Percentiles rank a stretch among this genome's conserved stretches.
These are phyloP conservation scores for Rubia peregrina DNA, from an alignment of 305 asterid genomes.

Conservation along the genomic window DNA sequence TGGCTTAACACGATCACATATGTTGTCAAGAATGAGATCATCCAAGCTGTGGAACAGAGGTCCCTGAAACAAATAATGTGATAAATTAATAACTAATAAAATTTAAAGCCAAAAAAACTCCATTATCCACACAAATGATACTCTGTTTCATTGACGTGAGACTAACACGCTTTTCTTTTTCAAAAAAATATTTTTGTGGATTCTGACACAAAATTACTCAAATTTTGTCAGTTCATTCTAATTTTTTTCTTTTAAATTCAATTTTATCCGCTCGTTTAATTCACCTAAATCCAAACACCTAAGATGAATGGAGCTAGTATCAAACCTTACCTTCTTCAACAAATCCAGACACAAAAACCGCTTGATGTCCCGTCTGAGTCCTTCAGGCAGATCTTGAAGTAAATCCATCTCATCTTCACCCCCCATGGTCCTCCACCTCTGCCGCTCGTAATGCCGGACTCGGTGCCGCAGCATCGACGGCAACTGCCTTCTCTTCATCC, in stretches of 20 bases:
- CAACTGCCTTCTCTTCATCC: constrained; percentile 92
- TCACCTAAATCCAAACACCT: too few species aligned
- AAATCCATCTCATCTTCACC: constrained; percentile 84
- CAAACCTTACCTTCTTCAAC: constrained; percentile 57
- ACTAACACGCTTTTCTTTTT: too few species aligned
- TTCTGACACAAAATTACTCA: too few species aligned
- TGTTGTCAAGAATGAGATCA: constrained; percentile 84
- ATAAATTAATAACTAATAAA: not conserved
- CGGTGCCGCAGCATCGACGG: constrained; percentile 67
- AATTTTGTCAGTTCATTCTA: too few species aligned
- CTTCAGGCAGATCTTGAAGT: constrained; percentile 72
- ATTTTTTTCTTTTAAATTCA: too few species aligned
- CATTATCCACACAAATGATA: too few species aligned
- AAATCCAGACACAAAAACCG: constrained; percentile 80
- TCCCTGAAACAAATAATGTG: constrained; percentile 36
- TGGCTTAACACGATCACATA: constrained; percentile 86
- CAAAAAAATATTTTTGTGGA: too few species aligned
- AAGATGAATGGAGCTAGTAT: too few species aligned
- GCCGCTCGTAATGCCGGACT: constrained; percentile 74
- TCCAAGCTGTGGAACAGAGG: constrained; percentile 77
- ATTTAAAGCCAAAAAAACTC: too few species aligned
- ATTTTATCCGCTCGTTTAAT: too few species aligned
- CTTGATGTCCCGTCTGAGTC: constrained; percentile 85
- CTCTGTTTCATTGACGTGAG: too few species aligned
- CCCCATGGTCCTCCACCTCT: constrained; percentile 59